Evolutionary conservation across 164 flowering plant species (phyloP).

Genomic region (Kingdonia uniflora): DNA sequence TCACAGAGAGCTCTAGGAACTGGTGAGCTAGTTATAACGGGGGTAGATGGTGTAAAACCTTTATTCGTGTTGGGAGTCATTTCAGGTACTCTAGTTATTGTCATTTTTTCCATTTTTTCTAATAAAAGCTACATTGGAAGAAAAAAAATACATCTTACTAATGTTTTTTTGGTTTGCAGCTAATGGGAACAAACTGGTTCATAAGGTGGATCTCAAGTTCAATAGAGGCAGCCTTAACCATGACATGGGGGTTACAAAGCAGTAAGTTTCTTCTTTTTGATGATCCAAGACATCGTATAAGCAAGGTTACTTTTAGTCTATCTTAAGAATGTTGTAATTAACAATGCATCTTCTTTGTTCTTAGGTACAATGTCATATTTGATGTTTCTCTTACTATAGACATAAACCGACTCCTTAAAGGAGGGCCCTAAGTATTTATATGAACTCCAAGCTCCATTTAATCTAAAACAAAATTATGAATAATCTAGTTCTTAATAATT

Average conservation of each 20-base stretch:
- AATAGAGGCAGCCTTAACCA: constrained; percentile 36
- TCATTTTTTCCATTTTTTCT: too few relatives aligned
- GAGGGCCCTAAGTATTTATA: constrained; percentile 44
- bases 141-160: not conserved
- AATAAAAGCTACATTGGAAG: too few relatives aligned
- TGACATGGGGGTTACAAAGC: constrained; percentile 52
- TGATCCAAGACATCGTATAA: not conserved
- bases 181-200: constrained; percentile 46
- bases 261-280: constrained; percentile 18
- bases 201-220: constrained; percentile 46
- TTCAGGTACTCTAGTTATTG: too few relatives aligned
- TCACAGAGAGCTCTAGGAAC: constrained; percentile 27
- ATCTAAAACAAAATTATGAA: not conserved
- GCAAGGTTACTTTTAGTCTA: not conserved
- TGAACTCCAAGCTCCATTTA: not conserved
- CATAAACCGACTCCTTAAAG: constrained; percentile 30
- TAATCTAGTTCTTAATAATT: not conserved
- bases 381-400: constrained; percentile 44
- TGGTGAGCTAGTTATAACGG: constrained; percentile 54
- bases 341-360: not conserved
- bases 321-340: not conserved
- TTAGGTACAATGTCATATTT: constrained; percentile 55
- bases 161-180: constrained; percentile 20
- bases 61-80: constrained; percentile 40
- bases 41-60: constrained; percentile 36